phyloP scores from a whole-genome alignment of 139 green algal genomes.

The Mesostigma viride region DNA sequence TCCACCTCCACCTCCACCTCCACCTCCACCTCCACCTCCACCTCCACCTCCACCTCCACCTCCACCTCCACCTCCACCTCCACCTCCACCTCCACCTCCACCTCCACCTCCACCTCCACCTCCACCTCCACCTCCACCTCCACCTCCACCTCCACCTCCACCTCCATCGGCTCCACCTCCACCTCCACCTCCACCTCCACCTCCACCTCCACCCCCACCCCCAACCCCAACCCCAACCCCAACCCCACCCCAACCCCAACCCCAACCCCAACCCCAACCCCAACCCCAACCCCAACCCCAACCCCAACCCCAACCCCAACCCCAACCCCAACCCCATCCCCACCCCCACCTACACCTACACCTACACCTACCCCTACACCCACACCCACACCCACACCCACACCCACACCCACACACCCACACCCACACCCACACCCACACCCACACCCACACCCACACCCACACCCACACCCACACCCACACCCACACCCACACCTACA shows the following conservation, averaged over 20 bases:
- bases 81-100: background rate
- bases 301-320: background rate
- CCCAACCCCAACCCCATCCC: background rate
- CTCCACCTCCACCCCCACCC: too few species aligned
- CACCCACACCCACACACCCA: too few species aligned
- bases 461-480: too few species aligned
- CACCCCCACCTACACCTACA: too few species aligned
- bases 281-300: background rate
- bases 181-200: too few species aligned
- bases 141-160: background rate
- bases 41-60: background rate
- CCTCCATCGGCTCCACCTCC: too few species aligned
- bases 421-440: background rate
- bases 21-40: background rate
- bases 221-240: background rate
- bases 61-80: background rate
- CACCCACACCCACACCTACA: too few species aligned
- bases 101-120: background rate
- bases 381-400: background rate
- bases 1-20: background rate
- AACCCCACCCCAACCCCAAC: background rate
- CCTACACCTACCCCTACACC: background rate
- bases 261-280: background rate
- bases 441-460: background rate
- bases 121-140: background rate